Conservation (phyloP, 768 basidiomycete genomes). For the Lactarius vividus region DNA sequence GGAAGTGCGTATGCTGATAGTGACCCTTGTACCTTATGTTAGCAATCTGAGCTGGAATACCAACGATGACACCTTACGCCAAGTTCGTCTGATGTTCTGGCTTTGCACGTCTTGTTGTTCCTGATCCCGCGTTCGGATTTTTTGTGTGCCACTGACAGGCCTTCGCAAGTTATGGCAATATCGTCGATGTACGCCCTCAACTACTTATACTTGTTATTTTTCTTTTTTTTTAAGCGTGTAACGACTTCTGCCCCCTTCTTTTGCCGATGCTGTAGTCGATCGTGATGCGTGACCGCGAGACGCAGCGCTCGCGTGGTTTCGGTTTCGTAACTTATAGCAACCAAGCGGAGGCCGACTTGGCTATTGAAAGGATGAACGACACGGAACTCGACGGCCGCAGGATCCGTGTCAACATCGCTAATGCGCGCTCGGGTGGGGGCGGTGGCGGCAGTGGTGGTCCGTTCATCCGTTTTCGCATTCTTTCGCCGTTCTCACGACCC, state of each 20-base stretch:
- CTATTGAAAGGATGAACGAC: conserved; percentile 79
- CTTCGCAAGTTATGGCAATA: conserved; percentile 76
- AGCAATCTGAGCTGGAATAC: conserved; percentile 97
- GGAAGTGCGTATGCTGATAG: conserved; percentile 48
- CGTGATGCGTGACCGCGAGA: conserved; percentile 98
- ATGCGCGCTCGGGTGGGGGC: conserved; percentile 57
- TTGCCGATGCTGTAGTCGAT: conserved; percentile 63
- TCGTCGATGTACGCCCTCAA: conserved; percentile 81
- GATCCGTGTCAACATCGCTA: conserved; percentile 84
- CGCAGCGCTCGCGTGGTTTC: conserved; percentile 94
- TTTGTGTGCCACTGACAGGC: conserved; percentile 54
- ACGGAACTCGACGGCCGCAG: conserved; percentile 91
- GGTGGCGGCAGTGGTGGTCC: conserved; percentile 43
- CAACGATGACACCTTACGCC: conserved; percentile 85
- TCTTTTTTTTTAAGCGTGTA: conserved; percentile 27
- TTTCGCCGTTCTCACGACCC: background rate
- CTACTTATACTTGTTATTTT: conserved; percentile 23
- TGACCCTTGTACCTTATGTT: conserved; percentile 44
- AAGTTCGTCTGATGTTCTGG: conserved; percentile 68
- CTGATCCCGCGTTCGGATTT: conserved; percentile 49
- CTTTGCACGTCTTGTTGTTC: conserved; percentile 31
- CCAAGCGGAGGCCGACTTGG: conserved; percentile 66
- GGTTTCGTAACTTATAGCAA: conserved; percentile 85
- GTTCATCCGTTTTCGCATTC: background rate
- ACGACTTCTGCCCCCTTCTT: conserved; percentile 3